Evolutionary conservation across 352 stramenopile species (phyloP).

Genomic region (Pythium scleroteichum): DNA sequence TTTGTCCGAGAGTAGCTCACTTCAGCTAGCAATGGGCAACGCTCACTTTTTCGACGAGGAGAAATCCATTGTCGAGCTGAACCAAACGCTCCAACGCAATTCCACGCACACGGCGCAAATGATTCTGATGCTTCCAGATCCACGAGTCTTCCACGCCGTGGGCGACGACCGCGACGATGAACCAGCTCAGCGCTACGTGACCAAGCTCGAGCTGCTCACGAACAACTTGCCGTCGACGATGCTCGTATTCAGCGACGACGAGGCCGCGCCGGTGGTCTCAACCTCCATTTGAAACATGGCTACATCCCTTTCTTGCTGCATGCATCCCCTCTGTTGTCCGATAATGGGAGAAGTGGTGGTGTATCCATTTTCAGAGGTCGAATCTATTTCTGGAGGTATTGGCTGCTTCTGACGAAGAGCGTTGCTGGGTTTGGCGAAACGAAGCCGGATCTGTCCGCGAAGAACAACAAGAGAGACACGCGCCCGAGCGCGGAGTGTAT

Average conservation of each 20-base stretch:
- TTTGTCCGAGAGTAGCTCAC: slow-evolving; percentile 24
- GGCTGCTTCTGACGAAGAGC: background rate
- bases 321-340: no score
- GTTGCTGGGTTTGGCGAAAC: slow-evolving; percentile 1
- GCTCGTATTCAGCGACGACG: slow-evolving; percentile 51
- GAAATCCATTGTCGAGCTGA: slow-evolving; percentile 36
- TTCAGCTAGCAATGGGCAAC: slow-evolving; percentile 1
- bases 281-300: slow-evolving; percentile 42
- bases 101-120: slow-evolving; percentile 41
- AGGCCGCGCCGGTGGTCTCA: slow-evolving; percentile 44
- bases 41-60: slow-evolving; percentile 29
- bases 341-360: no score
- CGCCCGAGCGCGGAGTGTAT: background rate
- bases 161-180: background rate
- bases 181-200: slow-evolving; percentile 24
- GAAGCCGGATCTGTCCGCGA: background rate
- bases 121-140: slow-evolving; percentile 47
- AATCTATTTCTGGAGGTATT: slow-evolving; percentile 9
- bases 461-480: slow-evolving; percentile 1
- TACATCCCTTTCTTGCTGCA: slow-evolving; percentile 9
- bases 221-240: slow-evolving; percentile 49
- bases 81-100: slow-evolving; percentile 51
- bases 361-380: slow-evolving; percentile 1
- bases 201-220: slow-evolving; percentile 42
- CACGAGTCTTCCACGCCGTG: slow-evolving; percentile 2